Conservation (phyloP, 176 grass and related monocot genomes). For the Bromus sterilis region DNA sequence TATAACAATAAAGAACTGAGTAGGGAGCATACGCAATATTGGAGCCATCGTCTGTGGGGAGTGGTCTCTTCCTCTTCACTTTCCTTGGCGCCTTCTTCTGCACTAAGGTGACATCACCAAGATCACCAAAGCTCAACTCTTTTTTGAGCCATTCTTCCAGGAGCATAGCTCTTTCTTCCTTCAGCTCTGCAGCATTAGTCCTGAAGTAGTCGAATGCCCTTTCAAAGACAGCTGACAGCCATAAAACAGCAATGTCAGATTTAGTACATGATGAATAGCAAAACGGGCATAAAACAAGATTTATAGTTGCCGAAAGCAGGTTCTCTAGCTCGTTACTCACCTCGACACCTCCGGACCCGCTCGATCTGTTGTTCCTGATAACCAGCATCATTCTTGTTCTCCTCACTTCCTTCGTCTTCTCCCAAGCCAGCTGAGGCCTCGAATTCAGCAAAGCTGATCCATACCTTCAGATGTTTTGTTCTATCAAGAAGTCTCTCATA, state of each 20-base stretch:
- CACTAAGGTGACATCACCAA: constrained; percentile 69
- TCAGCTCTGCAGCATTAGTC: constrained; percentile 63
- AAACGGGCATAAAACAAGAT: neutral
- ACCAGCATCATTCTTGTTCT: constrained; percentile 32
- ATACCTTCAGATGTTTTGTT: constrained; percentile 89
- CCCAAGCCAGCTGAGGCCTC: constrained; percentile 62
- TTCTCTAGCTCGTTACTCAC: constrained; percentile 28
- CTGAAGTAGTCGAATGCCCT: constrained; percentile 83
- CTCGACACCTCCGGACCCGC: constrained; percentile 40
- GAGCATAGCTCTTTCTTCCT: constrained; percentile 96
- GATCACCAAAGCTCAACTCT: constrained; percentile 60
- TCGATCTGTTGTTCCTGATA: constrained; percentile 36
- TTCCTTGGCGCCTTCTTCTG: constrained; percentile 88
- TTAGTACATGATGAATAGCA: neutral
- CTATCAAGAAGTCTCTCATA: constrained; percentile 84
- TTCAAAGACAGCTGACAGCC: constrained; percentile 61
- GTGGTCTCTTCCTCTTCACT: constrained; percentile 82
- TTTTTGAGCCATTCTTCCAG: constrained; percentile 92
- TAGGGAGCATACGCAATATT: constrained; percentile 54
- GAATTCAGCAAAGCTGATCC: constrained; percentile 90
- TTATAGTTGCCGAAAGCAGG: neutral
- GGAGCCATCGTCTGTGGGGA: constrained; percentile 67
- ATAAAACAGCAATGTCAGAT: constrained; percentile 9
- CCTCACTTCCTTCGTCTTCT: constrained; percentile 35
- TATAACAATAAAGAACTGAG: neutral